Conservation (phyloP, 1,284 basidiomycete species). For the Ustilago nuda region DNA sequence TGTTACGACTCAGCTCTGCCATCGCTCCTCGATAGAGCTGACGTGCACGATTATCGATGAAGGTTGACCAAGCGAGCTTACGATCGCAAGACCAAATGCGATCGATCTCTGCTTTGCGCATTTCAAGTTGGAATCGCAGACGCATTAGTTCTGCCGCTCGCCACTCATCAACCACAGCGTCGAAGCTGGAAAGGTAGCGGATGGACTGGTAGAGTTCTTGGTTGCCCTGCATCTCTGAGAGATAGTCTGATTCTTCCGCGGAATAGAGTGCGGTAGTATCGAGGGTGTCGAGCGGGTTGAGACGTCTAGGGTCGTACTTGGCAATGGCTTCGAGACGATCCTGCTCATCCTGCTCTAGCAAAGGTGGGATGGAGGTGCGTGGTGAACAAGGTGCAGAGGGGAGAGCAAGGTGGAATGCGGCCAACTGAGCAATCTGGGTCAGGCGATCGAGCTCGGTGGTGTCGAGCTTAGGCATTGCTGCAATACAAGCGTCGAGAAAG, state of each 20-base stretch:
- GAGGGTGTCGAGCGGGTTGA: constrained; percentile 39
- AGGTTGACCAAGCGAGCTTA: constrained; percentile 45
- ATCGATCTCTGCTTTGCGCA: constrained; percentile 42
- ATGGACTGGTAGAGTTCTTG: constrained; percentile 34
- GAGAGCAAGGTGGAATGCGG: constrained; percentile 33
- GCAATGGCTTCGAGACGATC: constrained; percentile 6
- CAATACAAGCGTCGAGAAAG: constrained; percentile 32
- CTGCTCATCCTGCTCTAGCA: constrained; percentile 9
- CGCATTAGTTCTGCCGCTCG: constrained; percentile 35
- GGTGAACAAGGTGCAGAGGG: constrained; percentile 14
- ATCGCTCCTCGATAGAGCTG: constrained; percentile 24
- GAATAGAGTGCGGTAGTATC: constrained; percentile 30
- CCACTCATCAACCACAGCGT: constrained; percentile 48
- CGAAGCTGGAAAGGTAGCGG: constrained; percentile 38
- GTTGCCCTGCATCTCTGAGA: constrained; percentile 19
- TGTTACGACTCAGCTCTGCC: constrained; percentile 17
- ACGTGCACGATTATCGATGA: constrained; percentile 26
- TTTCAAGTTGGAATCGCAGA: constrained; percentile 41
- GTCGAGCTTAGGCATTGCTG: constrained; percentile 27
- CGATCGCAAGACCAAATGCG: constrained; percentile 51
- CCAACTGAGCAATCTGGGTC: constrained; percentile 43
- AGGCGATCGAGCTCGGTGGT: constrained; percentile 45
- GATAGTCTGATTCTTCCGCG: constrained; percentile 36
- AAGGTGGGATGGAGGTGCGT: constrained; percentile 10
- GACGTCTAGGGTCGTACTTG: constrained; percentile 23